Base-by-base conservation (phyloP, 495 filamentous ascomycete genomes). In the Lophium mytilinum region DNA sequence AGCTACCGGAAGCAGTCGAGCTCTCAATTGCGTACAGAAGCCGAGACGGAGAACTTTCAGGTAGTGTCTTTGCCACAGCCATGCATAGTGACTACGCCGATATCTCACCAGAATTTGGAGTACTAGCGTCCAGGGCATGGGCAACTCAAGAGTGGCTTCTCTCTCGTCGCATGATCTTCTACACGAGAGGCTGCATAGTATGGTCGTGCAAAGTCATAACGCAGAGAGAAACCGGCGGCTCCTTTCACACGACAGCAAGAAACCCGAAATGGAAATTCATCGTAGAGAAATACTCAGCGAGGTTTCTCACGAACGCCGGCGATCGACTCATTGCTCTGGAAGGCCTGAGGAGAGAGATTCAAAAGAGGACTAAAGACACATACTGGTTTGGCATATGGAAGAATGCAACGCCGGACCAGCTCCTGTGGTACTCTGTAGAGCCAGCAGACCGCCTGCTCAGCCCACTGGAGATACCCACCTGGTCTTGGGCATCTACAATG, bases 401-500 rank as follows among this genome's bases (percentile, higher is more conserved):
- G 36, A 39, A 50, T 14, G 37, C 37, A 14, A 53, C 55, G 41
- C 51, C 57, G 18, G 45, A 55, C 21, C 52, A 55, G 34, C 46
- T 60, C 21, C 24, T 60, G 12, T 60, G 57, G 57, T 55, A 54
- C 36, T 60, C 51, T 37, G 12, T 49, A n/a, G 43, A 55, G 34
- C 57, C 57, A 3, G 57, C 57, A 4, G 24, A 55, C 36, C 30
- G 57, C 33, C 9, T n/a, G 14, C 41, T 45, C 4, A 55, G 52
- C 40, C 41, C 33, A 18, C 45, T 60, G 1, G 43, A 24, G 0
- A 35, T 55, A 11, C 57, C 57, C 12, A 55, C 57, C 1, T 60
- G 57, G 57, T 53, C 57, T 17, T 60, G 57, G 57, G 57, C 57
- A n/a, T 55, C 51, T n/a, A 55, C 57, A n/a, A 60, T 45, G 36